phyloP scores from a whole-genome alignment of 805 yeast species.

The Cyberlindnera xishuangbannaensis region DNA sequence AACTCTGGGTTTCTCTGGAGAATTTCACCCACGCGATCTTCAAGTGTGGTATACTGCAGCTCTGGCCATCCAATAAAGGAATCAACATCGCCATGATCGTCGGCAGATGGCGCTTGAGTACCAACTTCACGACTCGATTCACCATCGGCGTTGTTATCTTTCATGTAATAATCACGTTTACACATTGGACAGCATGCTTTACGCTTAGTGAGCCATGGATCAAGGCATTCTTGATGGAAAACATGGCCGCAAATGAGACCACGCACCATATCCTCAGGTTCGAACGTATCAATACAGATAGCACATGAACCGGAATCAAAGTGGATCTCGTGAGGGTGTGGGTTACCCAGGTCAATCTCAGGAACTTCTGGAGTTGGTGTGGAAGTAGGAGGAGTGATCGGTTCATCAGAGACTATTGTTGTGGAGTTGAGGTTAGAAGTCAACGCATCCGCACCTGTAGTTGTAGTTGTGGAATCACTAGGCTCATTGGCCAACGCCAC shows the following conservation, averaged over 20 bases:
- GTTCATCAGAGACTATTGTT: neutral
- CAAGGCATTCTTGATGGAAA: conserved; percentile 72
- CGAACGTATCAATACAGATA: conserved; percentile 65
- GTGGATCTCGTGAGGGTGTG: conserved; percentile 30
- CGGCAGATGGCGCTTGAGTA: conserved; percentile 21
- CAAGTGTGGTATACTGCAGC: conserved; percentile 32
- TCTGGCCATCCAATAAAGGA: conserved; percentile 25
- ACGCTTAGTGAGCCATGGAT: conserved; percentile 73
- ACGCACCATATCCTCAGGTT: conserved; percentile 58
- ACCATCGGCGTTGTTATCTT: conserved; percentile 17
- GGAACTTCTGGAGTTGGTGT: neutral
- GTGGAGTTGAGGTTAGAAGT: neutral
- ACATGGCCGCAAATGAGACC: conserved; percentile 80
- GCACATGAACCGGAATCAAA: conserved; percentile 71
- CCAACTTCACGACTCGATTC: conserved; percentile 4
- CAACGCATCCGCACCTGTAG: too few relatives aligned
- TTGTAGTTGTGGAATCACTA: too few relatives aligned
- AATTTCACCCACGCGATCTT: conserved; percentile 38
- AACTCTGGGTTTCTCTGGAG: conserved; percentile 36
- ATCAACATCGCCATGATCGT: conserved; percentile 26
- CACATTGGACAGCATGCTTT: conserved; percentile 84
- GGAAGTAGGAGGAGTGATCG: neutral
- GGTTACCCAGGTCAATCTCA: conserved; percentile 20
- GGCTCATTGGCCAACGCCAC: neutral
- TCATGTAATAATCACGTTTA: conserved; percentile 54